These are phyloP conservation scores for Musa beccarii DNA, from an alignment of 176 grass and related monocot genomes.

Conservation along the genomic window DNA sequence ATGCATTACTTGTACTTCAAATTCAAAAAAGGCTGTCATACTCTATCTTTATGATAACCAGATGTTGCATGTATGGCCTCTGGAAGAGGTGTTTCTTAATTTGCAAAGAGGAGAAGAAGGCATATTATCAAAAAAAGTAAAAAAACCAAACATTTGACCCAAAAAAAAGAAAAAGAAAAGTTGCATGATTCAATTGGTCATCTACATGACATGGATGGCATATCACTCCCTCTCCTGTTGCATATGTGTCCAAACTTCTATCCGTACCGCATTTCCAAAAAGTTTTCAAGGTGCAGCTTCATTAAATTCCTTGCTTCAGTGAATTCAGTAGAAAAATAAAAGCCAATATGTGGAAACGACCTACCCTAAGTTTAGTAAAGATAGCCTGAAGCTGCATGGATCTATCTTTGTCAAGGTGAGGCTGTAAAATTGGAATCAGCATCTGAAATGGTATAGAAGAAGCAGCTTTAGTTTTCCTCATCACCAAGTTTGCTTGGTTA, in stretches of 20 bases:
- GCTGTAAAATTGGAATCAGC: constrained; percentile 90
- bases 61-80: no score
- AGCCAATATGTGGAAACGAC: constrained; percentile 23
- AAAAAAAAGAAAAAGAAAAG: background rate
- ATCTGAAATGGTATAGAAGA: constrained; percentile 85
- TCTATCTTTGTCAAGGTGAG: constrained; percentile 74
- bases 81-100: no score
- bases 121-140: no score
- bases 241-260: background rate
- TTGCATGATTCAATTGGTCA: background rate
- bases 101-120: no score
- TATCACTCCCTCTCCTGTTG: background rate
- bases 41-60: no score
- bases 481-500: constrained; percentile 43
- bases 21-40: no score
- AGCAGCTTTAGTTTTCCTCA: constrained; percentile 31
- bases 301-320: constrained; percentile 1
- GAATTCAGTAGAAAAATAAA: constrained; percentile 18
- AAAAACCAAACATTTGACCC: background rate
- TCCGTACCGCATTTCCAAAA: background rate
- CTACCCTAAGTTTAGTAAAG: constrained; percentile 79
- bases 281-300: background rate
- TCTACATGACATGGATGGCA: background rate
- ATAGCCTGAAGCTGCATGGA: constrained; percentile 79
- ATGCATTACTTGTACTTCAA: no score